phyloP scores from a whole-genome alignment of 805 yeast species.

The Blastobotrys terrestris region DNA sequence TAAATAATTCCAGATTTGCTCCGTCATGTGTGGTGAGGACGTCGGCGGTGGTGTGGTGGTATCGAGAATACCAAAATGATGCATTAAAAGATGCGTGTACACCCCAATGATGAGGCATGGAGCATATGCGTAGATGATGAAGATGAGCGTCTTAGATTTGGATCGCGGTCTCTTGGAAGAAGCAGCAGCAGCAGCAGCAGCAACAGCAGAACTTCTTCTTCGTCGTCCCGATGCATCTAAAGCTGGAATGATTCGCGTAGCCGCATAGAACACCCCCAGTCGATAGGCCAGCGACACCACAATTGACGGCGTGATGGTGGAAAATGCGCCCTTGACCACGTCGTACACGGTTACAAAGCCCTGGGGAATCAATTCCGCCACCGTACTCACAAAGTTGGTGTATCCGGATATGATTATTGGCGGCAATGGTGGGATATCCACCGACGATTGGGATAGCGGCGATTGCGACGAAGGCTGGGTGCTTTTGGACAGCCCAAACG shows the following conservation, averaged over 20 bases:
- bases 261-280: conserved; percentile 77
- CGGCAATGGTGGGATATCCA: conserved; percentile 29
- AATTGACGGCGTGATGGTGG: conserved; percentile 74
- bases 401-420: conserved; percentile 35
- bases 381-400: conserved; percentile 29
- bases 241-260: conserved; percentile 86
- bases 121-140: conserved; percentile 73
- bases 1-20: neutral
- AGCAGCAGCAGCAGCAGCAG: neutral
- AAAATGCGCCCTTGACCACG: conserved; percentile 43
- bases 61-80: conserved; percentile 68
- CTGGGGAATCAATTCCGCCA: conserved; percentile 36
- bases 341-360: conserved; percentile 36
- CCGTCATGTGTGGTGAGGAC: neutral
- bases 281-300: conserved; percentile 78
- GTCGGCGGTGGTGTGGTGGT: conserved; percentile 1
- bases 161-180: conserved; percentile 8
- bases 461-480: neutral
- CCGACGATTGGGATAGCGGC: neutral
- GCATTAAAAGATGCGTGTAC: conserved; percentile 89
- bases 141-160: conserved; percentile 17
- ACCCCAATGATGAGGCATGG: conserved; percentile 94
- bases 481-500: neutral
- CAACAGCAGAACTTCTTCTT: no score
- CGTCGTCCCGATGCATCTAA: conserved; percentile 5